These are phyloP conservation scores for Pleoardoris graminearum DNA, from an alignment of 2,329 filamentous ascomycete species.

Conservation along the genomic window DNA sequence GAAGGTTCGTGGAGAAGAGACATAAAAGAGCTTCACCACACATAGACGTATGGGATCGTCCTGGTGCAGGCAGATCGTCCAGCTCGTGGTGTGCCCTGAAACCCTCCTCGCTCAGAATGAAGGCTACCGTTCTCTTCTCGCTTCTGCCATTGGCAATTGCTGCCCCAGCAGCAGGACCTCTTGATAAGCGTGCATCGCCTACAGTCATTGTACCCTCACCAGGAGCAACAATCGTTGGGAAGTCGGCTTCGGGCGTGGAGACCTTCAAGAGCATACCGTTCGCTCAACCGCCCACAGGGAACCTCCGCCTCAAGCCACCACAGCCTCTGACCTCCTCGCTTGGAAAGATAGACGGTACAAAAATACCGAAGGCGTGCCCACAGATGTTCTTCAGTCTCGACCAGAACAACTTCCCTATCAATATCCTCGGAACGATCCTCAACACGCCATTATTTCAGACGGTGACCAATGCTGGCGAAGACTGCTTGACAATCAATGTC, in stretches of 20 bases:
- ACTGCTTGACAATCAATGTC: constrained; percentile 51
- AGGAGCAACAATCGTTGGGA: constrained; percentile 60
- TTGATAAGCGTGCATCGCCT: constrained; percentile 54
- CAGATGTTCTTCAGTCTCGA: constrained; percentile 67
- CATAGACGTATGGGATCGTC: constrained; percentile 4
- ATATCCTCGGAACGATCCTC: constrained; percentile 44
- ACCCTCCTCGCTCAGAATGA: constrained; percentile 29
- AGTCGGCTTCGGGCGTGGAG: constrained; percentile 57
- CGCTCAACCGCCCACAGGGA: constrained; percentile 68
- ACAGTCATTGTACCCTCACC: constrained; percentile 58
- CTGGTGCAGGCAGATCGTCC: constrained; percentile 3
- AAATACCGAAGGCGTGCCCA: constrained; percentile 65
- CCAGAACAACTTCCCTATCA: constrained; percentile 34
- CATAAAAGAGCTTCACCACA: constrained; percentile 6
- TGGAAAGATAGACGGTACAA: constrained; percentile 65
- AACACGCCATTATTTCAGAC: constrained; percentile 47
- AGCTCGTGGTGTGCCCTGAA: not conserved
- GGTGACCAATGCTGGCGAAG: constrained; percentile 44
- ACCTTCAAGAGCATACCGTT: constrained; percentile 76
- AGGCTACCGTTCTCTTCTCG: constrained; percentile 24
- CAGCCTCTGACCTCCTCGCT: constrained; percentile 60
- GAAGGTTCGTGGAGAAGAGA: constrained; percentile 7
- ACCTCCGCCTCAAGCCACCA: constrained; percentile 70
- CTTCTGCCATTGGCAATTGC: constrained; percentile 36
- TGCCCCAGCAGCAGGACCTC: constrained; percentile 32